Evolutionary conservation across 495 filamentous ascomycete genomes (phyloP).

Genomic region (Penicillium odoratum): DNA sequence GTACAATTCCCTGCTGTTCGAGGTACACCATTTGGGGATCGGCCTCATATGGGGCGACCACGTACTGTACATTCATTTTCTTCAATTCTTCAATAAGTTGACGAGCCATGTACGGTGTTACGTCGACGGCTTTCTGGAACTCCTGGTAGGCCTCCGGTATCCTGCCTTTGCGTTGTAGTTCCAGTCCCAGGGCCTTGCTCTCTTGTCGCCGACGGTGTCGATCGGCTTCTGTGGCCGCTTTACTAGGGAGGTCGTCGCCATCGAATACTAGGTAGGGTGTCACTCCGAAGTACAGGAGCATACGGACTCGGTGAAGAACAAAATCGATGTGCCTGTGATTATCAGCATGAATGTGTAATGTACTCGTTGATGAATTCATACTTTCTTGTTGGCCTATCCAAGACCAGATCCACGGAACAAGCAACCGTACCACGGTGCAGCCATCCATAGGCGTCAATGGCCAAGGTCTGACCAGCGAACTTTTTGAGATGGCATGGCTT

Average conservation of each 20-base stretch:
- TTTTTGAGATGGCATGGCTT: constrained; percentile 83
- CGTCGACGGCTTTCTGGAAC: constrained; percentile 93
- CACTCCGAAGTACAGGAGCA: constrained; percentile 91
- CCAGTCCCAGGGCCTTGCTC: constrained; percentile 70
- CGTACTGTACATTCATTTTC: constrained; percentile 72
- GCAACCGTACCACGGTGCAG: constrained; percentile 90
- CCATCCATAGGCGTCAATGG: constrained; percentile 97
- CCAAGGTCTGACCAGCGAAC: constrained; percentile 84
- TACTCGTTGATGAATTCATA: constrained; percentile 38
- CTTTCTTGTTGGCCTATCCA: constrained; percentile 85
- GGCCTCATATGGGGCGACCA: constrained; percentile 97
- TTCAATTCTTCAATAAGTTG: constrained; percentile 91
- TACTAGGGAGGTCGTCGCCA: constrained; percentile 92
- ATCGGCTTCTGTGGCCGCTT: constrained; percentile 83
- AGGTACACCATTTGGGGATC: constrained; percentile 95
- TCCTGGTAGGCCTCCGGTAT: constrained; percentile 78
- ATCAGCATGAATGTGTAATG: constrained; percentile 7
- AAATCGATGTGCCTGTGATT: constrained; percentile 80
- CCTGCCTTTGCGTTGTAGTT: constrained; percentile 77
- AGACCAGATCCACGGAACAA: constrained; percentile 88
- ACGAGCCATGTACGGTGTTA: constrained; percentile 93
- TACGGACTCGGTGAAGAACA: constrained; percentile 83
- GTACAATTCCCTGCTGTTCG: constrained; percentile 77
- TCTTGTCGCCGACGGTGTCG: constrained; percentile 69
- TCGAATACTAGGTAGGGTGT: constrained; percentile 94